Conservation (phyloP, 1,284 basidiomycete species). For the Cutaneotrichosporon mucoides region DNA sequence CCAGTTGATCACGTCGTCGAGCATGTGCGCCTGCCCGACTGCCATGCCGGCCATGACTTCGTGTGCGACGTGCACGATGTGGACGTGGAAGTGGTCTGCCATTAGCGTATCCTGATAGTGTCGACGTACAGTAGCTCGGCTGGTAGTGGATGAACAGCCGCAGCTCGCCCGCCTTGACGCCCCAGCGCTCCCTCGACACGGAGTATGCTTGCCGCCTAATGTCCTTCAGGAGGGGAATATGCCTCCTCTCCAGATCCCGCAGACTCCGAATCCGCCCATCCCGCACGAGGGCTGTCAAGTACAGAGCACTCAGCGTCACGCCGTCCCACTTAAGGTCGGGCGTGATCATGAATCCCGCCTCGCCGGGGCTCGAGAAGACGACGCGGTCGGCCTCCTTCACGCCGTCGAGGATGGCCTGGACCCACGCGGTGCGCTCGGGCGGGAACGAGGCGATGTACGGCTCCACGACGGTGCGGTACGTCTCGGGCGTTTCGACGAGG, state of each 20-base stretch:
- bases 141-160: conserved; percentile 92
- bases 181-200: conserved; percentile 66
- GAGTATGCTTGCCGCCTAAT: conserved; percentile 62
- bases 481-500: conserved; percentile 71
- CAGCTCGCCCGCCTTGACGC: conserved; percentile 62
- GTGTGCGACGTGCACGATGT: conserved; percentile 77
- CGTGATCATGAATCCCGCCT: conserved; percentile 69
- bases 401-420: conserved; percentile 78
- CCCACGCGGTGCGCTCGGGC: conserved; percentile 74
- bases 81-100: conserved; percentile 89
- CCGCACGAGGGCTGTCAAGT: conserved; percentile 67
- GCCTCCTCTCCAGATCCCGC: conserved; percentile 62
- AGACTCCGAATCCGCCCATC: conserved; percentile 61
- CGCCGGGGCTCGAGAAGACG: conserved; percentile 60
- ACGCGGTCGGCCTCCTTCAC: conserved; percentile 73
- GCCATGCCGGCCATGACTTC: conserved; percentile 64
- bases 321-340: conserved; percentile 96
- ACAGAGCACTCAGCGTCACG: conserved; percentile 57
- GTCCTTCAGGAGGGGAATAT: conserved; percentile 64
- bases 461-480: conserved; percentile 65
- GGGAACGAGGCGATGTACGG: conserved; percentile 77
- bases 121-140: conserved; percentile 81
- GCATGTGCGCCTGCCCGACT: conserved; percentile 85
- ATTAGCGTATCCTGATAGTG: not conserved
- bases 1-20: conserved; percentile 84